Base-by-base conservation (phyloP, 2,329 filamentous ascomycete species). In the Ustulina deusta region DNA sequence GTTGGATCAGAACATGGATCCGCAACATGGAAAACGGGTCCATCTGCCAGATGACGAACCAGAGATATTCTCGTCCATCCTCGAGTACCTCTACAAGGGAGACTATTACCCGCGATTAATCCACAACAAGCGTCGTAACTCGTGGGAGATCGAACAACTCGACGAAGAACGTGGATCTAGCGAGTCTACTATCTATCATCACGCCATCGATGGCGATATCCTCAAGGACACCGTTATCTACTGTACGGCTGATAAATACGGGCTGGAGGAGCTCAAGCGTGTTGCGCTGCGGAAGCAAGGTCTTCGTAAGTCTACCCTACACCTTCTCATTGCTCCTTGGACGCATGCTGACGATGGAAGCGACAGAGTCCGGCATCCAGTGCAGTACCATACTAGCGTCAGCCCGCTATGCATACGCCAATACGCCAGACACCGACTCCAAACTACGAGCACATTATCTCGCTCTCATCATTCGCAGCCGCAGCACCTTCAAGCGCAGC, bases 61-160 rank as follows among this genome's bases (percentile, higher is more conserved):
- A 22, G 93, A 97, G 78, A 91, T 97, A 75, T 94, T 97, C 80
- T 97, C 93, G 7, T 94, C 91, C 6, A 86, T 97, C 11, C 89
- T 97, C 64, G 94, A 97, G 78, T 97, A 91, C 74, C 89, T 97
- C 64, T 97, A 97, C 86, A 97, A 97, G 81, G 94, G 94, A 71
- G 94, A 97, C 80, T 97, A 97, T 82, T 94, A 91, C 74, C 94
- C 94, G 2, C 91, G 91, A 20, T 85, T 97, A 27, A 82, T 93
- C 64, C 93, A 93, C 81, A 93, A 95, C 82, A 93, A 94, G 83
- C 89, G 90, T 71, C 87, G 88, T 63, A 90, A 93, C 79, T 90
- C 88, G 60, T 97, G 93, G 91, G 90, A 92, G 77, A 83, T 97
- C n/a, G 93, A 97, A 79, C 87, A 89, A 57, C 79, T 81, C 0